Conservation (phyloP, 2,329 filamentous ascomycete genomes). For the Xylaria sp. region DNA sequence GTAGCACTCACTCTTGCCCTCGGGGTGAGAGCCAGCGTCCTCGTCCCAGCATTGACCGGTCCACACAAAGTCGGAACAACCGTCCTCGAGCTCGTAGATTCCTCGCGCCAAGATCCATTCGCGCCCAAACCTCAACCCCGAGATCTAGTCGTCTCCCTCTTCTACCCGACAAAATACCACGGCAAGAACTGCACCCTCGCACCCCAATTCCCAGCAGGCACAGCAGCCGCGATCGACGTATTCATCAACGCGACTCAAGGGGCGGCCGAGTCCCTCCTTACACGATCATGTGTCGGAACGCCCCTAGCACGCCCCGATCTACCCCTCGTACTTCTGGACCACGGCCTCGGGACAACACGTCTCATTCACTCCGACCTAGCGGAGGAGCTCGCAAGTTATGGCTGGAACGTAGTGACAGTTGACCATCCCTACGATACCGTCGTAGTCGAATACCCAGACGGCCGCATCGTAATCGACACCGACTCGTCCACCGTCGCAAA, state of each 20-base stretch:
- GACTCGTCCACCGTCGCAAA: slow-evolving; percentile 21
- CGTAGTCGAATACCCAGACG: slow-evolving; percentile 44
- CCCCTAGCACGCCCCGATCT: slow-evolving; percentile 19
- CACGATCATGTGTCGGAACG: slow-evolving; percentile 20
- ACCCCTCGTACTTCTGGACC: slow-evolving; percentile 39
- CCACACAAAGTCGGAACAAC: slow-evolving; percentile 24
- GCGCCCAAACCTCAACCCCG: slow-evolving; percentile 19
- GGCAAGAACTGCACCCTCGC: slow-evolving; percentile 12
- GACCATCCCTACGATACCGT: slow-evolving; percentile 45
- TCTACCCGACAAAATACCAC: slow-evolving; percentile 23
- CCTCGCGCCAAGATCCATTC: slow-evolving; percentile 20
- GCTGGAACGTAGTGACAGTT: slow-evolving; percentile 42
- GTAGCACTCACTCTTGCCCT: slow-evolving; percentile 5
- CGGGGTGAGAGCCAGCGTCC: background rate
- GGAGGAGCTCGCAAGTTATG: slow-evolving; percentile 41
- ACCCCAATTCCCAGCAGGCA: slow-evolving; percentile 13
- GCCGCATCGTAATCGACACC: slow-evolving; percentile 25
- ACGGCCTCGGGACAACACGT: slow-evolving; percentile 40
- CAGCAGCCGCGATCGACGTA: slow-evolving; percentile 7
- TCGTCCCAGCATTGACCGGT: slow-evolving; percentile 19
- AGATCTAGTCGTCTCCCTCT: slow-evolving; percentile 24
- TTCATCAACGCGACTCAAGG: slow-evolving; percentile 6
- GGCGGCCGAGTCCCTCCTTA: slow-evolving; percentile 12
- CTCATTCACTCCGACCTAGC: slow-evolving; percentile 41
- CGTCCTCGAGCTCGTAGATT: slow-evolving; percentile 23